These are phyloP conservation scores for Podospora bellae-mahoneyi DNA, from an alignment of 495 filamentous ascomycete species.

Conservation along the genomic window DNA sequence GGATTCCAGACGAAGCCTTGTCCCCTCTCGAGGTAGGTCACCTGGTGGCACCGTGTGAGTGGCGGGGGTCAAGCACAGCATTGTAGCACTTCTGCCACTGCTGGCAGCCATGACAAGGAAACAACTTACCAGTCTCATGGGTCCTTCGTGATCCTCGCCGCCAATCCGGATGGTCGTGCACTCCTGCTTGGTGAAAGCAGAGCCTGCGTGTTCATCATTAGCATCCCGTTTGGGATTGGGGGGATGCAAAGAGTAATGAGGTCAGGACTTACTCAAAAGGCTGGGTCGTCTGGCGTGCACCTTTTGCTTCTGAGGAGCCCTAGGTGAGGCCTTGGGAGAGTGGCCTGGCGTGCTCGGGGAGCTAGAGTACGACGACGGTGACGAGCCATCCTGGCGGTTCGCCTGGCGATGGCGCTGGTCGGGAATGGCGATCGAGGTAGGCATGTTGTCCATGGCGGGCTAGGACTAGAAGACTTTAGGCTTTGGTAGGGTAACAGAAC, in stretches of 20 bases:
- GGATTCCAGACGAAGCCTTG: conserved; percentile 74
- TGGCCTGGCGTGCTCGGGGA: conserved; percentile 47
- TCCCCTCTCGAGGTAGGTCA: conserved; percentile 64
- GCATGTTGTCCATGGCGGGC: conserved; percentile 36
- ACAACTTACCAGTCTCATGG: conserved; percentile 57
- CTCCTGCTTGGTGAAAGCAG: conserved; percentile 60
- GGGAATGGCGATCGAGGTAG: conserved; percentile 54
- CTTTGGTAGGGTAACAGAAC: neutral
- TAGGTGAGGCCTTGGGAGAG: conserved; percentile 33
- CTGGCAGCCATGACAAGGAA: neutral
- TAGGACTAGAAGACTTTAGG: neutral
- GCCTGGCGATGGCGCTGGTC: conserved; percentile 36
- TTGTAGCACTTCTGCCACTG: neutral
- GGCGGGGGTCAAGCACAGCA: conserved; percentile 8
- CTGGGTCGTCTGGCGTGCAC: conserved; percentile 51
- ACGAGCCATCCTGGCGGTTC: conserved; percentile 43
- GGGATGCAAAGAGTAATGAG: no score
- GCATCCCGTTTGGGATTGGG: conserved; percentile 1
- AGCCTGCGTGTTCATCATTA: conserved; percentile 43
- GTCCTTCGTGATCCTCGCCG: conserved; percentile 58
- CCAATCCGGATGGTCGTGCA: conserved; percentile 67
- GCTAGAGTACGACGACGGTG: conserved; percentile 52
- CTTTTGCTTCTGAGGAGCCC: conserved; percentile 40
- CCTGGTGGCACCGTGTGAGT: conserved; percentile 40
- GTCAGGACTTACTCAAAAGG: conserved; percentile 47